These are phyloP conservation scores for Suillus brevipes DNA, from an alignment of 768 basidiomycete genomes.

Conservation along the genomic window DNA sequence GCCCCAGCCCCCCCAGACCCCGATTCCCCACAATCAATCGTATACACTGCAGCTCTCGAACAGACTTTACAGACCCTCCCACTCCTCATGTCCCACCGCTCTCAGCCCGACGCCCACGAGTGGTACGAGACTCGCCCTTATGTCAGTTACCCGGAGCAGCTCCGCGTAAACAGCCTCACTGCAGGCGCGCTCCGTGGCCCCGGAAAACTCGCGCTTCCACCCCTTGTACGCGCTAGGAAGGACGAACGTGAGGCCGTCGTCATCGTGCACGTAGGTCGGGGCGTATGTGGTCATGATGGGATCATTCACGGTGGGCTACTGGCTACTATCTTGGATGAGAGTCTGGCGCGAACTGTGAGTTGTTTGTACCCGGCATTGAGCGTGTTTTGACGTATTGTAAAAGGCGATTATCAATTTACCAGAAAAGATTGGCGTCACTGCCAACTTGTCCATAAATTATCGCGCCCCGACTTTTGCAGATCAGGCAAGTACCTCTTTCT, in stretches of 20 bases:
- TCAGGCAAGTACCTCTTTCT: constrained; percentile 49
- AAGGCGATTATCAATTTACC: constrained; percentile 87
- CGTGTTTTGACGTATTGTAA: constrained; percentile 2
- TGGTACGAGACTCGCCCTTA: constrained; percentile 87
- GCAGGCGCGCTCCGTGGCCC: constrained; percentile 86
- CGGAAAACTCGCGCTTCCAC: constrained; percentile 78
- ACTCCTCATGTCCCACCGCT: constrained; percentile 52
- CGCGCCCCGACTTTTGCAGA: constrained; percentile 87
- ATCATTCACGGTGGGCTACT: constrained; percentile 93
- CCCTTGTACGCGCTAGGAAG: constrained; percentile 68
- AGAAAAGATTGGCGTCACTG: constrained; percentile 90
- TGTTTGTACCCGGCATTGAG: not conserved
- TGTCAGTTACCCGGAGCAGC: constrained; percentile 62
- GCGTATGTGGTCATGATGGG: constrained; percentile 90
- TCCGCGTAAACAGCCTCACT: constrained; percentile 80
- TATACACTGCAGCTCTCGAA: constrained; percentile 65
- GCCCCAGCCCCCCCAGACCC: constrained; percentile 63
- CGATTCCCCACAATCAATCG: constrained; percentile 56
- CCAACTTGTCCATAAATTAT: constrained; percentile 79
- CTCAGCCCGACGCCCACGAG: constrained; percentile 47
- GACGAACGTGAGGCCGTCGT: constrained; percentile 76
- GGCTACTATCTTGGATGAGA: constrained; percentile 89
- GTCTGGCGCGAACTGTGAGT: constrained; percentile 74
- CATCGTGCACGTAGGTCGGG: constrained; percentile 81
- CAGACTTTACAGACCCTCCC: constrained; percentile 64